Evolutionary conservation across 352 stramenopile genomes (phyloP).

Genomic region (Paralagenidium karlingii): DNA sequence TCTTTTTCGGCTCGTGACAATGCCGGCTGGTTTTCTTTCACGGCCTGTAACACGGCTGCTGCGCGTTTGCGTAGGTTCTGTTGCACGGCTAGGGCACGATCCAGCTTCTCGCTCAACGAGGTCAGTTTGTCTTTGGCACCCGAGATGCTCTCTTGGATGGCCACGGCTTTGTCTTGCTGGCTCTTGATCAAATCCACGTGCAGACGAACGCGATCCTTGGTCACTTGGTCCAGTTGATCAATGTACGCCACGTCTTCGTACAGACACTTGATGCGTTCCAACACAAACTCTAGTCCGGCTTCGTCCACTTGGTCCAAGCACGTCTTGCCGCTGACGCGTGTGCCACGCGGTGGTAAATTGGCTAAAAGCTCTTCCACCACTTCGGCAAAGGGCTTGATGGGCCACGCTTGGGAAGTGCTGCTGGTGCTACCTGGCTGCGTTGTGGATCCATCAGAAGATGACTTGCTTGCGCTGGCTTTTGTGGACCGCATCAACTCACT

Average conservation of each 20-base stretch:
- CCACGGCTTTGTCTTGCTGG: conserved; percentile 26
- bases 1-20: conserved; percentile 61
- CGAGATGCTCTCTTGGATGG: conserved; percentile 21
- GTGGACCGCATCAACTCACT: conserved; percentile 31
- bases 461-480: too few species aligned
- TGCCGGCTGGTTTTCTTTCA: conserved; percentile 73
- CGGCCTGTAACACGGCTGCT: conserved; percentile 54
- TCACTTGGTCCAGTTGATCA: conserved; percentile 52
- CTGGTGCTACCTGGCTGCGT: conserved; percentile 1
- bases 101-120: conserved; percentile 37
- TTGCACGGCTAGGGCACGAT: conserved; percentile 45
- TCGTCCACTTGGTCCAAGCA: conserved; percentile 51
- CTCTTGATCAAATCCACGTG: conserved; percentile 44
- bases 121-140: conserved; percentile 19
- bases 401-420: conserved; percentile 6
- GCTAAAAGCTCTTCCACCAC: conserved; percentile 55
- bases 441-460: neutral
- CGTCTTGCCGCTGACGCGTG: conserved; percentile 50
- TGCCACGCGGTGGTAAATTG: conserved; percentile 30
- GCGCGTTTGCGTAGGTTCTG: conserved; percentile 66
- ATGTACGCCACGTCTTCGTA: conserved; percentile 70
- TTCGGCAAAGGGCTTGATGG: conserved; percentile 4
- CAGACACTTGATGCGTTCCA: conserved; percentile 62
- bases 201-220: conserved; percentile 39
- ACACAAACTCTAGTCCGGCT: conserved; percentile 52